Base-by-base conservation (phyloP, 495 filamentous ascomycete genomes). In the Niebla homalea region DNA sequence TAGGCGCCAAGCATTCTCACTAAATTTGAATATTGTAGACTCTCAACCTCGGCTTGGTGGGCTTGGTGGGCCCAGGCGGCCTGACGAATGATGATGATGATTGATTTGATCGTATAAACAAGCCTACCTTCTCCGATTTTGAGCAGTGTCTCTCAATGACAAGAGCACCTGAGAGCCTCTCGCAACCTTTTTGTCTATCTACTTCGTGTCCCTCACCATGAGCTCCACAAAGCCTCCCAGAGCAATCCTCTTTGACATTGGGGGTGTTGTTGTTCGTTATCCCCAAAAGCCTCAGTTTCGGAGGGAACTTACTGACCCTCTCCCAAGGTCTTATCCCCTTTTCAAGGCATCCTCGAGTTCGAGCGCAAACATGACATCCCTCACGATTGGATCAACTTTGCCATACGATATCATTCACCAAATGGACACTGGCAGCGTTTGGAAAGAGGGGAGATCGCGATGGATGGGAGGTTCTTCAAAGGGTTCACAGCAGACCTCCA, bases 221-320 rank as follows among this genome's bases (percentile, higher is more conserved):
- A 50, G 63, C 38, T 57, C 62, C 36, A 58, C 48, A 47, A 58
- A 72, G 43, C 64, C 70, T 48, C 84, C 89, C 18, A 81, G 88
- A 59, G 88, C 86, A 49, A 68, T 95, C 25, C 71, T 98, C 36
- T 98, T 98, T 64, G 92, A 98, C 67, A 89, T 98, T 61, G 92
- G 92, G 40, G 92, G 92, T 53, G 92, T 98, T 57, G 92, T 86
- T 73, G 92, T 95, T 84, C 70, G 85, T 71, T 49, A 29, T 39
- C 38, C 19, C n/a, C 19, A 2, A 0, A n/a, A 14, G 7, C 18
- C 36, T 12, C 22, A 5, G 15, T 18, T 41, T 23, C 26, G 19
- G 12, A 16, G n/a, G 10, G 11, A 41, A 15, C 21, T 41, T 26
- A 11, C 37, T 59, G n/a, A 49, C 36, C 1, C 7, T 43, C 22